Conservation (phyloP, 2,329 filamentous ascomycete genomes). For the Byssochlamys sp. region DNA sequence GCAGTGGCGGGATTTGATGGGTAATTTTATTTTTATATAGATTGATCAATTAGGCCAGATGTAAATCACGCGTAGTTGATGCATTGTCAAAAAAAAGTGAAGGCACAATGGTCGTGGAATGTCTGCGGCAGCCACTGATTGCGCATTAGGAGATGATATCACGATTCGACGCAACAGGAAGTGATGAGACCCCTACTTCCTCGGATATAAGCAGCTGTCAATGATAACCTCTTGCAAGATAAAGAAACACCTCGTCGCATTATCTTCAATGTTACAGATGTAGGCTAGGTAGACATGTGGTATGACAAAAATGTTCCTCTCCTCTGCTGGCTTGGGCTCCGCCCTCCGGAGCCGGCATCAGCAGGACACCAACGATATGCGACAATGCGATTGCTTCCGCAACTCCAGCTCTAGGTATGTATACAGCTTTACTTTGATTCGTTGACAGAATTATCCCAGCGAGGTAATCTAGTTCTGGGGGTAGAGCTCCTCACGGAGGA, state of each 20-base stretch:
- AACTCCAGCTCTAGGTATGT: conserved; percentile 17
- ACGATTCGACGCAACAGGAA: not conserved
- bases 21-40: no score
- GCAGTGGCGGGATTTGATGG: no score
- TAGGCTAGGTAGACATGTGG: not conserved
- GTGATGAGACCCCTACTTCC: not conserved
- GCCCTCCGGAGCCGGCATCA: not conserved
- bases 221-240: not conserved
- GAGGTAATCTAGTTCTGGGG: conserved; percentile 45
- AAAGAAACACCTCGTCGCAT: conserved; percentile 1
- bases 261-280: conserved; percentile 2
- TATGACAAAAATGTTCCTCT: not conserved
- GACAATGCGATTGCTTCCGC: not conserved
- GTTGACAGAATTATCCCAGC: conserved; percentile 5
- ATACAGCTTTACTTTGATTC: conserved; percentile 29
- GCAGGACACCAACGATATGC: conserved; percentile 12
- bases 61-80: not conserved
- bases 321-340: not conserved
- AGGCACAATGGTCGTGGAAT: not conserved
- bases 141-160: not conserved
- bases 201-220: not conserved
- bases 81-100: not conserved
- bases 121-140: not conserved
- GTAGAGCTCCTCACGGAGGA: conserved; percentile 86
- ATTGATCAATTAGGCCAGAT: not conserved